Evolutionary conservation across 768 basidiomycete species (phyloP), one percentile per base, ranked within the genome.

Genomic region (Botryobasidium botryosum): DNA sequence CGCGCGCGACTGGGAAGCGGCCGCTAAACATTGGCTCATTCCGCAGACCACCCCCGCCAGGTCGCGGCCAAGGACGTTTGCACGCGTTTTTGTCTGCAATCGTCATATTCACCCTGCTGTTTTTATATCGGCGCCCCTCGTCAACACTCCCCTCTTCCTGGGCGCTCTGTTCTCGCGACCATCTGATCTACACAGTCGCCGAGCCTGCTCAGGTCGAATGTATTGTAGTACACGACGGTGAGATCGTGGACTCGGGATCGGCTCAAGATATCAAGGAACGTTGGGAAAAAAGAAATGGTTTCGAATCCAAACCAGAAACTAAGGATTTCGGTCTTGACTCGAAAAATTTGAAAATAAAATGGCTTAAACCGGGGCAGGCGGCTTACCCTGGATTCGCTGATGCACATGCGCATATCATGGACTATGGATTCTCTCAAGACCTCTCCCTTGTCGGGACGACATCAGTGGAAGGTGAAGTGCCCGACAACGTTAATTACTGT

Each of bases 331-430:
- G 25, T 31, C 53, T 51, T 51, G 54, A 50, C 23, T 36, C 52
- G 54, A 37, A 48, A 12, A 24, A 13, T 50, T 68, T 35, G 53
- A 59, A 43, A 59, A 74, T 45, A 71, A 66, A 40, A 72, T 66
- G 59, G 65, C 33, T 77, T 47, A 60, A 66, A 39, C 55, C 65
- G 32, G 74, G 70, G 13, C 67, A 66, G 20, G 69, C 76, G 40
- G 59, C 85, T 10, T 71, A 83, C 5, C 83, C 83, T 0, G 84
- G 83, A 17, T 64, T 87, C 15, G 62, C 79, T 57, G 82, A 82
- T 79, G 55, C 20, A 57, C 3, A 40, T 13, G 5, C 21, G 6
- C 36, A 25, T 26, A 26, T 44, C 32, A 23, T 86, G 27, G 65
- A 72, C 25, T 81, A 85, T 51, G 87, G 86, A 1, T 74, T 71